phyloP scores from a whole-genome alignment of 2,329 filamentous ascomycete species.

The Cordyceps fumosorosea region DNA sequence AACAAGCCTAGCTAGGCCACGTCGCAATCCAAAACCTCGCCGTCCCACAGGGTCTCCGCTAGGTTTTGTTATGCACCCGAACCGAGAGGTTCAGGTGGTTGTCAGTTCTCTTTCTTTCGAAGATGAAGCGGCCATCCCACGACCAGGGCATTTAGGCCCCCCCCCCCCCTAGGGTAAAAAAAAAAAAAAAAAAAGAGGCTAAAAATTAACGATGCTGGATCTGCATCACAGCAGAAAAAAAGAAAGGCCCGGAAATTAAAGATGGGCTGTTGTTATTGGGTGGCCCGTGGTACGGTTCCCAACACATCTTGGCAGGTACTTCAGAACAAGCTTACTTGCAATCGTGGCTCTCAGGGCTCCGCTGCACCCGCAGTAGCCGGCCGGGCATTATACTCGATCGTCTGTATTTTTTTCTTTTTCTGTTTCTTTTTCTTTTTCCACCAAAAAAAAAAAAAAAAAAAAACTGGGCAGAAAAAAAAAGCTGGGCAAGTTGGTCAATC shows the following conservation, averaged over 20 bases:
- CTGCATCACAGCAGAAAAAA: neutral
- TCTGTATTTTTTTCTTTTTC: no score
- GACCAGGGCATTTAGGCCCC: neutral
- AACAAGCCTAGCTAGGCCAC: neutral
- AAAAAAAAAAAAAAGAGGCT: neutral
- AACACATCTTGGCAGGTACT: neutral
- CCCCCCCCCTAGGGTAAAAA: neutral
- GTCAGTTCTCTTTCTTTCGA: no score
- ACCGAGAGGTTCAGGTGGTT: neutral
- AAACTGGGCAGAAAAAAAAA: no score
- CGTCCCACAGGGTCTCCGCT: neutral
- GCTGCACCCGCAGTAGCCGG: no score
- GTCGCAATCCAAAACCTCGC: neutral
- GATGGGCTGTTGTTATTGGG: neutral
- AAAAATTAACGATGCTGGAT: neutral
- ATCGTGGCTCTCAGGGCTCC: neutral
- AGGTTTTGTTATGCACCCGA: neutral
- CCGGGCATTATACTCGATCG: no score
- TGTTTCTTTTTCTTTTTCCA: no score
- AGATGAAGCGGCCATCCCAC: neutral
- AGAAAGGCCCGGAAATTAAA: neutral
- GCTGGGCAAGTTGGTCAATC: neutral
- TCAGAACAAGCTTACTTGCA: neutral
- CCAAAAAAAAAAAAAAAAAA: no score
- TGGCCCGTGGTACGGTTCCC: neutral